Conservation (phyloP, 805 yeast genomes). For the Yamadazyma akitaensis region DNA sequence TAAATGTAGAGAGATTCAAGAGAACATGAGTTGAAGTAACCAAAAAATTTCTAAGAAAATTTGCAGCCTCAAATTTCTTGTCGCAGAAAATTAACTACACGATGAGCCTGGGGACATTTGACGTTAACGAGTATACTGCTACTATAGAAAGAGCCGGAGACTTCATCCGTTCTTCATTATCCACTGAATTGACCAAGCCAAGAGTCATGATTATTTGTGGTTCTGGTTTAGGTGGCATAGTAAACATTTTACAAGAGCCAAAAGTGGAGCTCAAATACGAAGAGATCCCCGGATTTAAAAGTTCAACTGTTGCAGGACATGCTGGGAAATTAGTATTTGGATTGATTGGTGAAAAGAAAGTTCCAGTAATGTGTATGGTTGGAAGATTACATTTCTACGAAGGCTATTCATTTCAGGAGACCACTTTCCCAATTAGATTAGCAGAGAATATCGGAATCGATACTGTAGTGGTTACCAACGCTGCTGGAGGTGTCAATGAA, state of each 20-base stretch:
- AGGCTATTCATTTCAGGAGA: conserved; percentile 78
- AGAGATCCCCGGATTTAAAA: conserved; percentile 75
- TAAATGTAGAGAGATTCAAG: neutral
- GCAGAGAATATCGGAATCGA: conserved; percentile 61
- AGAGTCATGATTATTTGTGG: conserved; percentile 84
- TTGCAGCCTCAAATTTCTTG: neutral
- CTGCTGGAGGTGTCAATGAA: conserved; percentile 86
- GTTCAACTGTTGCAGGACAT: conserved; percentile 88
- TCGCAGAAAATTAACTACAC: neutral
- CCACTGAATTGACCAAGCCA: conserved; percentile 37
- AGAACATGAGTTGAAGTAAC: neutral
- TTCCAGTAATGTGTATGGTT: conserved; percentile 88
- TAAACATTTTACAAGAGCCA: conserved; percentile 46
- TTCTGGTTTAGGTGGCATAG: conserved; percentile 88
- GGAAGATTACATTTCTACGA: conserved; percentile 93
- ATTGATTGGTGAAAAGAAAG: conserved; percentile 57
- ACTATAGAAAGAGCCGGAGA: conserved; percentile 10
- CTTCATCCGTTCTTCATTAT: conserved; percentile 1
- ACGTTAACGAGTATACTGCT: conserved; percentile 7
- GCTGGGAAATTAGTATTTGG: conserved; percentile 83
- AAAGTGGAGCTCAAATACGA: conserved; percentile 55
- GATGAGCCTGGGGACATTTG: conserved; percentile 10
- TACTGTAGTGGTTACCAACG: conserved; percentile 82
- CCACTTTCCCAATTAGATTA: conserved; percentile 83
- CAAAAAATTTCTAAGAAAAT: too few species aligned